phyloP scores from a whole-genome alignment of 345 rosid genomes.

The Eucalyptus erythrocorys region DNA sequence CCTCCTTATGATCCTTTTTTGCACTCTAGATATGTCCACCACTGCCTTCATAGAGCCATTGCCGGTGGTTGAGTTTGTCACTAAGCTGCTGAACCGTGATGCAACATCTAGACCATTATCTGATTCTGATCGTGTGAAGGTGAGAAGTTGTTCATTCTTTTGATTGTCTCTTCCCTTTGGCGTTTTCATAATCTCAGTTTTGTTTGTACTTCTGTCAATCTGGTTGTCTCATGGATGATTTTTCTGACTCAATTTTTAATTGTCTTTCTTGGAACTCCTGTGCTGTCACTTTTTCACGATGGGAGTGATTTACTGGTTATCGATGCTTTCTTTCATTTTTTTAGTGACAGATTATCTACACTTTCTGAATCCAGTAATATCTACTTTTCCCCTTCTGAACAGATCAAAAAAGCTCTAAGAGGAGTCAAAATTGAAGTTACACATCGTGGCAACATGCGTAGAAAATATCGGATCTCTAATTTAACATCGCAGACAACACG shows the following conservation, averaged over 20 bases:
- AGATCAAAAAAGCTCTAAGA: conserved; percentile 91
- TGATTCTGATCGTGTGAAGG: conserved; percentile 96
- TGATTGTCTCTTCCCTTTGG: not conserved
- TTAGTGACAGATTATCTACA: not conserved
- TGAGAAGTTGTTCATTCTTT: not conserved
- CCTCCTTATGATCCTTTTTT: not conserved
- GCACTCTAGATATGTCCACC: conserved; percentile 76
- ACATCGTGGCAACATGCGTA: conserved; percentile 90
- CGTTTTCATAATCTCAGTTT: not conserved
- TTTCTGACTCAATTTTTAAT: not conserved
- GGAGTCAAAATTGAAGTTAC: conserved; percentile 93
- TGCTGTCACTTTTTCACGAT: not conserved
- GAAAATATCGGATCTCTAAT: conserved; percentile 89
- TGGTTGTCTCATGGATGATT: not conserved
- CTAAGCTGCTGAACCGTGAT: conserved; percentile 56
- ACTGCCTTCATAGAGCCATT: conserved; percentile 93
- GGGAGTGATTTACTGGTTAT: not conserved
- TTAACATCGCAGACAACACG: conserved; percentile 87
- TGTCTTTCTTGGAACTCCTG: not conserved
- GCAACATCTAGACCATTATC: conserved; percentile 62
- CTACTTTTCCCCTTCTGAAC: not conserved
- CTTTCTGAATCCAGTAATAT: not conserved
- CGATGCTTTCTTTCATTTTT: not conserved
- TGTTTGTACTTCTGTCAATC: not conserved
- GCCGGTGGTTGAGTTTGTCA: conserved; percentile 69